phyloP scores from a whole-genome alignment of 495 filamentous ascomycete species.

The Penicillium steckii region DNA sequence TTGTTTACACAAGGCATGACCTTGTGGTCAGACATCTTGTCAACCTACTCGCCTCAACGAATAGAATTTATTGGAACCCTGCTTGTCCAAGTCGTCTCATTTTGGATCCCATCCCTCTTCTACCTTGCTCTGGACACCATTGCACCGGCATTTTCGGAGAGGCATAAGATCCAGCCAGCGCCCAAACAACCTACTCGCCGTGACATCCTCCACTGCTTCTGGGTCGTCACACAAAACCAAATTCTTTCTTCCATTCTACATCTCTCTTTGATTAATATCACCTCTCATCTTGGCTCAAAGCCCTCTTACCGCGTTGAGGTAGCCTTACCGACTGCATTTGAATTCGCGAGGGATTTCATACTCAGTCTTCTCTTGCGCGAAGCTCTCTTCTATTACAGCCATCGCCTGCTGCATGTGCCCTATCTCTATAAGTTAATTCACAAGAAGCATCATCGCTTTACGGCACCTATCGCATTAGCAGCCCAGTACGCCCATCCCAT shows the following conservation, averaged over 20 bases:
- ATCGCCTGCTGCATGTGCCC: conserved; percentile 54
- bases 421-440: conserved; percentile 51
- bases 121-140: conserved; percentile 43
- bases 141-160: conserved; percentile 45
- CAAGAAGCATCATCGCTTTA: conserved; percentile 58
- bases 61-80: conserved; percentile 48
- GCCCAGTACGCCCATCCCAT: conserved; percentile 59
- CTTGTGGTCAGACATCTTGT: conserved; percentile 29
- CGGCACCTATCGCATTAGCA: conserved; percentile 55
- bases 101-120: conserved; percentile 49
- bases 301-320: conserved; percentile 34
- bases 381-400: conserved; percentile 53
- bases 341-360: conserved; percentile 42
- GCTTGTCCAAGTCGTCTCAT: conserved; percentile 44
- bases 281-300: conserved; percentile 12
- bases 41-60: conserved; percentile 24
- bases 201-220: conserved; percentile 46
- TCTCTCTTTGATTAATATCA: conserved; percentile 24
- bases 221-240: conserved; percentile 48
- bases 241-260: conserved; percentile 39
- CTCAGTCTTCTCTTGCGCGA: conserved; percentile 50
- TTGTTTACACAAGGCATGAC: not conserved
- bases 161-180: conserved; percentile 56
- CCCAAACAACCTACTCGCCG: conserved; percentile 46
- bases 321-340: conserved; percentile 28